Evolutionary conservation across 768 basidiomycete genomes (phyloP), one percentile per base, ranked within the genome.

Genomic region (Neoboletus brunneissimus): DNA sequence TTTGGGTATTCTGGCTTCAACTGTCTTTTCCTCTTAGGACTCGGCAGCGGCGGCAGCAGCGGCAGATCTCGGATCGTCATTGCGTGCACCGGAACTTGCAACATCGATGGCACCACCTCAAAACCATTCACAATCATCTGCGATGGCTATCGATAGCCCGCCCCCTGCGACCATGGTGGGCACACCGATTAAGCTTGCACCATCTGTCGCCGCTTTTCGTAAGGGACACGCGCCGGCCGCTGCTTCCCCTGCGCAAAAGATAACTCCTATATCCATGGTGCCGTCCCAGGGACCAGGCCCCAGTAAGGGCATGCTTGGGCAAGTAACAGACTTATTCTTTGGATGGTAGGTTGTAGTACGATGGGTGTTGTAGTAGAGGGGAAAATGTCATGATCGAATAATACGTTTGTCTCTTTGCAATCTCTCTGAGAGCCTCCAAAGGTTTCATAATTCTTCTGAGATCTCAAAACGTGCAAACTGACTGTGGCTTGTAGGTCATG

Each of bases 291-390:
- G 57, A 62, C 68, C 73, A 42, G 71, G 72, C 5, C 76, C 80
- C 10, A 79, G 65, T 58, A 90, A 84, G 67, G 79, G 85, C 8
- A 65, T 90, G 60, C 58, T 91, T 13, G 87, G 87, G 15, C 88
- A 89, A 70, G 83, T 91, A 51, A 85, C 86, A 13, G 89, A 92
- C 75, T 67, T 90, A 59, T 85, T 92, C 47, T 91, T 90, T 67
- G 89, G 89, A 16, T 91, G 89, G 89, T 91, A 82, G 74, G 45
- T 32, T 18, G 18, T 54, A 35, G 23, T 34, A 38, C 16, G 22
- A 32, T 51, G 10, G 34, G 16, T 42, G 44, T 48, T 20, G 7
- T 38, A 10, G 47, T 38, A 20, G 35, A 44, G n/a, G 34, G 44
- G 1, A 46, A 10, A n/a, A 37, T 47, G 20, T 50, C 13, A 35